These are phyloP conservation scores for Fusarium virguliforme DNA, from an alignment of 2,329 filamentous ascomycete species.

Conservation along the genomic window DNA sequence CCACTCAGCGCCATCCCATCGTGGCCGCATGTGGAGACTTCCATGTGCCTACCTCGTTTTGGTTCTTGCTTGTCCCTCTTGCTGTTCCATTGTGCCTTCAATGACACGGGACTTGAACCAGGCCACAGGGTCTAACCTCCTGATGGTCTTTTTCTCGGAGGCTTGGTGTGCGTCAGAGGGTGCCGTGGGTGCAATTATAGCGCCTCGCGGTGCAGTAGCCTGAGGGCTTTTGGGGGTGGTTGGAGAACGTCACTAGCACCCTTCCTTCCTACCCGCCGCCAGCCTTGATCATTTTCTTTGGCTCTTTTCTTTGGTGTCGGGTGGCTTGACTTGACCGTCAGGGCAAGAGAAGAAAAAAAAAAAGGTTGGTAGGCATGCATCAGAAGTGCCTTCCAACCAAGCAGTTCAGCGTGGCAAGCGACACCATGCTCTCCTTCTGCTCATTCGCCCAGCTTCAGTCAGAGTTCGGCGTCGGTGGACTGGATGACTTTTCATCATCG, in stretches of 20 bases:
- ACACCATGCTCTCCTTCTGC: conserved; percentile 22
- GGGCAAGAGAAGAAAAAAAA: background rate
- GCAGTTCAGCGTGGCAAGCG: conserved; percentile 41
- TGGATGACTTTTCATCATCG: conserved; percentile 17
- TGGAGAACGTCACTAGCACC: conserved; percentile 41
- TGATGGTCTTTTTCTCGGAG: conserved; percentile 24
- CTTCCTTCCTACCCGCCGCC: conserved; percentile 20
- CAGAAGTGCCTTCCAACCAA: conserved; percentile 16
- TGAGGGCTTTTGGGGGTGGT: conserved; percentile 38
- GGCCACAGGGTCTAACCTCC: conserved; percentile 22
- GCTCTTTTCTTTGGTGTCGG: conserved; percentile 20
- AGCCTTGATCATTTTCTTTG: conserved; percentile 38
- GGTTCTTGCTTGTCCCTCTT: conserved; percentile 10
- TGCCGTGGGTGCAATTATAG: conserved; percentile 14
- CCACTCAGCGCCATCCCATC: conserved; percentile 8
- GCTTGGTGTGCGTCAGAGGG: conserved; percentile 13
- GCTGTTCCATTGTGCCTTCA: conserved; percentile 13
- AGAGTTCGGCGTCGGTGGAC: conserved; percentile 10
- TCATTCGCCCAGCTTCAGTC: conserved; percentile 27
- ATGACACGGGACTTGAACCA: conserved; percentile 20
- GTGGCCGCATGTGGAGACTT: conserved; percentile 13
- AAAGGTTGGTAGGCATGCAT: conserved; percentile 16
- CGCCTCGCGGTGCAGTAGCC: conserved; percentile 8
- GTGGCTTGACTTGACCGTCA: conserved; percentile 33
- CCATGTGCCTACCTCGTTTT: conserved; percentile 20